Conservation (phyloP, 495 filamentous ascomycete species). For the Bacidia rubella region DNA sequence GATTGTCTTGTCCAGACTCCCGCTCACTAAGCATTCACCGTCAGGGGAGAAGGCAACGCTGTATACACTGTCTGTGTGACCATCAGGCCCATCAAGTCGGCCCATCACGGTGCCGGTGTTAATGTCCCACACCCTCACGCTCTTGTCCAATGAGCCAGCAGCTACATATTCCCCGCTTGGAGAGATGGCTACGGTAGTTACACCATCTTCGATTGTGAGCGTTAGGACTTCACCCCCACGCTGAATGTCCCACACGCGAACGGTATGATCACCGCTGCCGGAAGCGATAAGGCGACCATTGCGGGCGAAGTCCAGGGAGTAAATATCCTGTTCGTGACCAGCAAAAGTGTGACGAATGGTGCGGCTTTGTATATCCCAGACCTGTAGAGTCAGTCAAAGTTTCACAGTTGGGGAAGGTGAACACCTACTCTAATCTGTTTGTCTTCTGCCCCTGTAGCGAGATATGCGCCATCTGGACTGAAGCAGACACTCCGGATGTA, state of each 20-base stretch:
- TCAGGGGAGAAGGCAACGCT: constrained; percentile 83
- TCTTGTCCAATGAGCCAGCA: constrained; percentile 80
- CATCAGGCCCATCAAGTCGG: constrained; percentile 65
- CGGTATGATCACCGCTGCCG: constrained; percentile 75
- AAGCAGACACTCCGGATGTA: constrained; percentile 90
- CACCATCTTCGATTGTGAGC: constrained; percentile 77
- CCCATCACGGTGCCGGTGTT: constrained; percentile 69
- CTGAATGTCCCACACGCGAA: constrained; percentile 80
- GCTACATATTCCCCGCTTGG: constrained; percentile 78
- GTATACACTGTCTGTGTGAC: constrained; percentile 88
- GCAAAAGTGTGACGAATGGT: constrained; percentile 70
- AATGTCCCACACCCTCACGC: constrained; percentile 80
- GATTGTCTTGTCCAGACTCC: constrained; percentile 86
- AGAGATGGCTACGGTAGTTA: constrained; percentile 85
- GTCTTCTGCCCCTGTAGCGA: constrained; percentile 82
- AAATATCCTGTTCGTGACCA: constrained; percentile 87
- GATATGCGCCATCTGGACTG: constrained; percentile 78
- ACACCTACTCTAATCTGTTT: constrained; percentile 73
- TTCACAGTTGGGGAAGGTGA: not conserved
- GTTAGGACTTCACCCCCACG: constrained; percentile 58
- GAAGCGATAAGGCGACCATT: constrained; percentile 83
- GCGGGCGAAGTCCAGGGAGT: constrained; percentile 80
- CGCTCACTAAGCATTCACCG: constrained; percentile 74
- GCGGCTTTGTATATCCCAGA: constrained; percentile 71
- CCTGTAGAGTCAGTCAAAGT: constrained; percentile 32